Base-by-base conservation (phyloP, 495 filamentous ascomycete genomes). In the Alectoria sarmentosa region DNA sequence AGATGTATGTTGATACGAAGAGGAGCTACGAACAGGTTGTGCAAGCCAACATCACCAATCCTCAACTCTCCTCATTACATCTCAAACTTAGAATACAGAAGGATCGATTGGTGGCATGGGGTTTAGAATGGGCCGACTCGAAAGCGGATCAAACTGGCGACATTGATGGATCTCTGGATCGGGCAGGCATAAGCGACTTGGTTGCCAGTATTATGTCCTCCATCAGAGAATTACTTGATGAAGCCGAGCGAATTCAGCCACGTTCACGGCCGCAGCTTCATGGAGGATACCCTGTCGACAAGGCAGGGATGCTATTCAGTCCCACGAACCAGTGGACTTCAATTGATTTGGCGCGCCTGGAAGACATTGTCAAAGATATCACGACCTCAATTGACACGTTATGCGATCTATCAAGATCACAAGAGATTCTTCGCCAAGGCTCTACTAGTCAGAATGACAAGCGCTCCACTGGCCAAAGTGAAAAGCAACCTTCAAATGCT, bases 1-100 rank as follows among this genome's bases (percentile, higher is more conserved):
- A 93, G 75, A 83, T 96, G 69, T 96, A 96, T 75, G 89, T 90
- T 68, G 91, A 96, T 76, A 93, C 91, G 56, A 96, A 96, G 72
- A 88, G 86, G 60, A 91, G 89, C 19, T 92, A 88, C 75, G 89
- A 92, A 73, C 63, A 89, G 88, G 26, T 86, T 86, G 10, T 83
- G 82, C 39, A 88, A 84, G 68, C 80, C 77, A 69, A 81, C 77
- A 65, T 64, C 54, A 79, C 81, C 23, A 77, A 79, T 41, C 81
- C 82, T 3, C 81, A 86, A 63, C 75, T 86, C 8, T 75, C 80
- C 26, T 75, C 77, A 28, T 73, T 87, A 32, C 80, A 87, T 63
- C 78, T 78, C 38, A 83, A 81, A 65, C 83, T 84, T 67, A 78
- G 82, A 60, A 85, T 79, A 39, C 80, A 83, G 63, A 77, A 81